Base-by-base conservation (phyloP, 768 basidiomycete species). In the Panaeolus cyanescens region DNA sequence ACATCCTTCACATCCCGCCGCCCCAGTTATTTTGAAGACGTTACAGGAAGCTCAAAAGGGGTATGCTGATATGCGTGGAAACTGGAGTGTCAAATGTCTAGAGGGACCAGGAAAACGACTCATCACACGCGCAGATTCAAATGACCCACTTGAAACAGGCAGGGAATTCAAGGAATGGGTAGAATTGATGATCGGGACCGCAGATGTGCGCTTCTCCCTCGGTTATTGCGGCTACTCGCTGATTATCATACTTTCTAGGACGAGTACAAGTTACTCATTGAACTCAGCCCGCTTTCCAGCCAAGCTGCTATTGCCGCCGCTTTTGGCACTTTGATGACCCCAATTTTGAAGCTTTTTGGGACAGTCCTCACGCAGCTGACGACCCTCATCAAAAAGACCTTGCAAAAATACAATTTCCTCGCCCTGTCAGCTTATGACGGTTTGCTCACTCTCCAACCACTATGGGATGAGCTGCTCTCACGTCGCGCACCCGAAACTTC, bases 41-140 rank as follows among this genome's bases (percentile, higher is more conserved):
- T 72, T 95, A 7, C 85, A 81, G 67, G 92, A 94, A 19, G 91
- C 91, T 5, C 91, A 92, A 72, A 81, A 82, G 59, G 92, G 92
- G 1, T 93, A 91, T 63, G 92, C 91, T 0, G 92, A 93, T 65
- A 94, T 94, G 91, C 83, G 93, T 28, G 91, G 92, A 10, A 80
- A 78, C 12, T 94, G 93, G 93, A 82, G 79, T 39, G 83, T 82
- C 62, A 92, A 89, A 67, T 90, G 91, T 57, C 71, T 93, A 20
- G 93, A 94, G 67, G 79, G 79, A 6, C 86, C 88, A 64, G 90
- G 85, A 2, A 88, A 88, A 65, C 79, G 90, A 8, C 78, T 89
- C 8, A 76, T 92, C 1, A 90, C 91, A 32, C 76, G 90, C 12
- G 86, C 89, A 1, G 90, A 92, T 60, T 88, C 83, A 0, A 77